Evolutionary conservation across 129 eudicot genomes (phyloP), one percentile per base, ranked within the genome.

Genomic region (Flaveria sonorensis): DNA sequence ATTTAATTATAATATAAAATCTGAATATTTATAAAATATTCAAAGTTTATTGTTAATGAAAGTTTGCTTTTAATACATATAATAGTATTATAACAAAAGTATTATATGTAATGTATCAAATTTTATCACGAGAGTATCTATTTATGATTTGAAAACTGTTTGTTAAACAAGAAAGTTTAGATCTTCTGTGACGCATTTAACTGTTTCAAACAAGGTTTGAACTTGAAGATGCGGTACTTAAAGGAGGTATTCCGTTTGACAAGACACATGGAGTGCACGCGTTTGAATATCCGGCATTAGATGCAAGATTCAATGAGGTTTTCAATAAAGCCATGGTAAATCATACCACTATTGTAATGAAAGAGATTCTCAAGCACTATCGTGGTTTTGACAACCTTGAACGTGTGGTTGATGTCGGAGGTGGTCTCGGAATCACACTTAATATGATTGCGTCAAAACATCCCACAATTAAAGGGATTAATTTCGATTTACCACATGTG

Each of bases 401-500:
- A 30, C 13, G 26, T 10, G 62, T 85, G 39, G 85, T 85, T 0
- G 88, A 85, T 72, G 85, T 81, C 12, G 88, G 85, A 36, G 88
- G 88, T 57, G 88, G 88, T 39, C 76, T 85, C 39, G 88, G 88
- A 30, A 47, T 61, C 64, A 67, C 79, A 63, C 68, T 85, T 53
- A 62, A 51, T 10, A 32, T 68, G 18, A 77, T 85, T 10, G 50
- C 68, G 42, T 65, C 85, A 0, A 81, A 81, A 43, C 72, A 81
- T 51, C 83, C 88, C 42, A 32, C 6, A 4, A 81, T 85, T 50
- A 73, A 42, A 26, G 88, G 85, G 4, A 81, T 85, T 40, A 85
- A 85, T 40, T 85, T 85, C 24, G 88, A 85, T 63, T 73, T 81
- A 73, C 83, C 85, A 40, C 85, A 85, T 79, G 89, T 86, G n/a